These are phyloP conservation scores for Candida pseudofarinosa DNA, from an alignment of 805 yeast species.

Conservation along the genomic window DNA sequence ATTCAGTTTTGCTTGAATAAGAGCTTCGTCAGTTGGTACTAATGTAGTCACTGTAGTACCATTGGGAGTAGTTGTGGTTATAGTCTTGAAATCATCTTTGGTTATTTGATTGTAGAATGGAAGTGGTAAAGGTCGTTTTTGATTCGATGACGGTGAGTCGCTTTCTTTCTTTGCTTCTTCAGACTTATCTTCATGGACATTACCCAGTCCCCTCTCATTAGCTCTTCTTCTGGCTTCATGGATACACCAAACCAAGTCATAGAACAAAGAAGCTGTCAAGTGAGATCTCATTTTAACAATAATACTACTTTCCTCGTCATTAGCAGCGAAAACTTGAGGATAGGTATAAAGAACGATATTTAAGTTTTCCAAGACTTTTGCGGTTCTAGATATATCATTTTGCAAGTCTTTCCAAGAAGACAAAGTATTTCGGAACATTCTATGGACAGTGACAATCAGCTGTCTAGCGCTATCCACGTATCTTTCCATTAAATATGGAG, in stretches of 20 bases:
- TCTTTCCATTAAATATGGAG: conserved; percentile 67
- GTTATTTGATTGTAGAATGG: conserved; percentile 91
- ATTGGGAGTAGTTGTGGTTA: conserved; percentile 82
- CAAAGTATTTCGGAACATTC: conserved; percentile 79
- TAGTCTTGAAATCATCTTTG: conserved; percentile 80
- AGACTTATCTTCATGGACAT: conserved; percentile 8
- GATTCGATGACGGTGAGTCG: conserved; percentile 7
- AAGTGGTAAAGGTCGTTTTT: conserved; percentile 56
- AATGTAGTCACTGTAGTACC: conserved; percentile 89
- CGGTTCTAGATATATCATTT: conserved; percentile 87
- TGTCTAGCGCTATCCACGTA: conserved; percentile 87
- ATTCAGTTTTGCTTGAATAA: conserved; percentile 54
- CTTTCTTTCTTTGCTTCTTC: conserved; percentile 7
- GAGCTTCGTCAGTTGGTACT: conserved; percentile 80
- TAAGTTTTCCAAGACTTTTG: conserved; percentile 83
- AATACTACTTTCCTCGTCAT: conserved; percentile 55
- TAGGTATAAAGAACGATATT: conserved; percentile 83
- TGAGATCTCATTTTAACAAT: conserved; percentile 89
- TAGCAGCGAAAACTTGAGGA: conserved; percentile 73
- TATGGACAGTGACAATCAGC: conserved; percentile 87
- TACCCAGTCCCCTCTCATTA: conserved; percentile 31
- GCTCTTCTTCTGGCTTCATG: conserved; percentile 84
- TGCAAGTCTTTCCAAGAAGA: conserved; percentile 90
- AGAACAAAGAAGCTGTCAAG: conserved; percentile 83
- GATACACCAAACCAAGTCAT: conserved; percentile 89